Percentiles rank a stretch among this genome's conserved stretches.
These are phyloP conservation scores for Penicillium bovifimosum DNA, from an alignment of 495 filamentous ascomycete species.

Conservation along the genomic window DNA sequence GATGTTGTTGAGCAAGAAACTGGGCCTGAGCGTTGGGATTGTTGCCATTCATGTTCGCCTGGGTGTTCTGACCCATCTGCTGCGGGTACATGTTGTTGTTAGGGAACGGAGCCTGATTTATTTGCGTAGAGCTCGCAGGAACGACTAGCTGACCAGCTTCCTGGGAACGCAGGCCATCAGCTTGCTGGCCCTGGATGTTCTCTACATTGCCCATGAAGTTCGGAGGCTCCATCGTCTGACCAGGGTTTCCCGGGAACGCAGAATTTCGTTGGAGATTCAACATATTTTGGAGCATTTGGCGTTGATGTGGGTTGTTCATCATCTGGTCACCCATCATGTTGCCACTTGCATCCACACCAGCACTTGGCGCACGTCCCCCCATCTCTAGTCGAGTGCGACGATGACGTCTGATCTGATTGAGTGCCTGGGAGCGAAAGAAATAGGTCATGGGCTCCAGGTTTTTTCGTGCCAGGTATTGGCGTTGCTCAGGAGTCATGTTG, in stretches of 20 bases:
- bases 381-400: conserved; percentile 32
- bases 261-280: conserved; percentile 42
- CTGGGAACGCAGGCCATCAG: conserved; percentile 56
- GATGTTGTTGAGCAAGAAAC: conserved; percentile 31
- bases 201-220: conserved; percentile 48
- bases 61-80: conserved; percentile 32
- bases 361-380: conserved; percentile 27
- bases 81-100: conserved; percentile 34
- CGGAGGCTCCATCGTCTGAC: conserved; percentile 42
- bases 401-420: conserved; percentile 33
- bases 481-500: conserved; percentile 44
- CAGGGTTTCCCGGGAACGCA: conserved; percentile 28
- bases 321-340: conserved; percentile 35
- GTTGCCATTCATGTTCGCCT: conserved; percentile 34
- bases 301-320: conserved; percentile 37
- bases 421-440: conserved; percentile 46
- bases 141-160: conserved; percentile 63
- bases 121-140: conserved; percentile 54
- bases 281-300: conserved; percentile 40
- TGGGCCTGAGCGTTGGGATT: conserved; percentile 37
- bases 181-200: conserved; percentile 56
- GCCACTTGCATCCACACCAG: conserved; percentile 27
- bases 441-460: conserved; percentile 44
- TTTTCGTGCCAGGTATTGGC: conserved; percentile 33
- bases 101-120: conserved; percentile 36